Base-by-base conservation (phyloP, 805 yeast species). In the Millerago galiae region DNA sequence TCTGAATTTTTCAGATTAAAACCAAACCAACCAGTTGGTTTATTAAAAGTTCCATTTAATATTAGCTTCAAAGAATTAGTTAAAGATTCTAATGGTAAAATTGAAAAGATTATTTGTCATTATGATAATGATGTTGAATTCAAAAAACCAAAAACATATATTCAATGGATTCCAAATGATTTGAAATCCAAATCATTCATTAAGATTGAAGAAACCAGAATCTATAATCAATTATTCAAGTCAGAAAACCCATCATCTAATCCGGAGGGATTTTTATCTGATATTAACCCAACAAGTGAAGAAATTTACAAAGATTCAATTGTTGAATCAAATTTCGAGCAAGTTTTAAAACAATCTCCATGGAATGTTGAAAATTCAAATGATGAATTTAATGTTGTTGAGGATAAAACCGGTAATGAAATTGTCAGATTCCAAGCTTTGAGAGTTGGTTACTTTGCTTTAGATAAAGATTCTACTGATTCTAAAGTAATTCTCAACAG, bases 351-450 rank as follows among this genome's bases (percentile, higher is more conserved):
- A 46, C 79, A 75, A 51, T 79, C 91, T 21, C 97, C 97, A 46
- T 77, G 91, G 79, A 79, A 79, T 51, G 67, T 78, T 54, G 72
- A 69, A 32, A 71, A 69, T 37, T 72, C 81, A 25, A 71, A 74
- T 27, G 71, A 74, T 32, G 81, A 81, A 49, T 86, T 88, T 60
- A 65, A 71, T 58, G 83, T 89, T 51, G 71, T 75, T 52, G 97
- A 93, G 61, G 72, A 74, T 46, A 65, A 65, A 32, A 65, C 73
- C 16, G 74, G 78, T 4, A 77, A 79, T 36, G 95, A 90, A 62
- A 76, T 90, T n/a, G 88, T 86, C 27, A 79, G 99, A 65, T 93
- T 93, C 88, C 99, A 93, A 70, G 99, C 96, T 26, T 76, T 93
- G 65, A 80, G 99, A 68, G 91, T 87, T 36, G 99, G 99, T 26